Conservation (phyloP, 306 rosid species). For the Sesbania bispinosa region DNA sequence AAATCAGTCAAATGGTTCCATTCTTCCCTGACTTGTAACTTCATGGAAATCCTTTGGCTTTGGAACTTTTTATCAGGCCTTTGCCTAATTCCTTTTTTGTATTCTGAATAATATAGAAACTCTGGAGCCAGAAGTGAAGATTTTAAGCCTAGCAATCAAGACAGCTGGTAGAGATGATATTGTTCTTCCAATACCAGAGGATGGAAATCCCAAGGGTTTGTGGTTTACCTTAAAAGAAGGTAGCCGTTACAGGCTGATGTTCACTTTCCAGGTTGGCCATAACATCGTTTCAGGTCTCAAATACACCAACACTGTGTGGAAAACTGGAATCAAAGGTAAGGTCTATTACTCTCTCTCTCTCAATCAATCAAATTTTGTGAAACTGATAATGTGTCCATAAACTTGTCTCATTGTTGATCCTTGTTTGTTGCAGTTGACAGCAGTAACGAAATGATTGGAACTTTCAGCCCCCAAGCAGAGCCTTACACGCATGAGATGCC, state of each 20-base stretch:
- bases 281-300: conserved; percentile 97
- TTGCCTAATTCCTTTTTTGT: not conserved
- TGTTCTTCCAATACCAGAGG: conserved; percentile 71
- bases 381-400: not conserved
- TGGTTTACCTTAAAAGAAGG: conserved; percentile 99
- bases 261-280: conserved; percentile 72
- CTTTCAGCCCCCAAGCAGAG: conserved; percentile 84
- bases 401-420: conserved; percentile 11
- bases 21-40: not conserved
- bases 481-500: conserved; percentile 78
- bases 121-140: conserved; percentile 86
- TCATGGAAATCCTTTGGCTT: conserved; percentile 6
- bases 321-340: conserved; percentile 79
- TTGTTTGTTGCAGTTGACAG: conserved; percentile 65
- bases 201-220: conserved; percentile 71
- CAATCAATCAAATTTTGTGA: not conserved
- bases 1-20: not conserved
- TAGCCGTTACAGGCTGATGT: conserved; percentile 73
- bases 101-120: conserved; percentile 46
- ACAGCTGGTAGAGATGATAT: conserved; percentile 67
- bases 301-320: conserved; percentile 91
- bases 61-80: not conserved
- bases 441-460: conserved; percentile 87
- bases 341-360: not conserved
- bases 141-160: conserved; percentile 79